A percentile compares a stretch with the other conserved stretches of the same genome.
These are phyloP conservation scores for Candida ponderosae DNA, from an alignment of 805 yeast genomes.

Conservation along the genomic window DNA sequence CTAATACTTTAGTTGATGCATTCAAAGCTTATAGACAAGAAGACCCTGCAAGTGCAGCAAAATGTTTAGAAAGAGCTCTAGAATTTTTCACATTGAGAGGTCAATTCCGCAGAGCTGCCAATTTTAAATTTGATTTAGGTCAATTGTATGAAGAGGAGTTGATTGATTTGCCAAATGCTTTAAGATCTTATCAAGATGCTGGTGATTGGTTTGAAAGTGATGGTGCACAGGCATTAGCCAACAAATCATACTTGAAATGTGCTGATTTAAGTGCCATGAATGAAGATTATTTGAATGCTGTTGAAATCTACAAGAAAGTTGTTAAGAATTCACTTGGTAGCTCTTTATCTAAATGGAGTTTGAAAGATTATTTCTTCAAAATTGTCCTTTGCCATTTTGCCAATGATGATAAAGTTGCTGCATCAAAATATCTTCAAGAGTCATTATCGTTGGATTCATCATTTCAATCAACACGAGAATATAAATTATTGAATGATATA, in stretches of 20 bases:
- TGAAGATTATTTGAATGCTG: conserved; percentile 70
- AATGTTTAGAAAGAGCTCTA: conserved; percentile 69
- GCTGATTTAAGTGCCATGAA: conserved; percentile 81
- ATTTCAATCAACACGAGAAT: conserved; percentile 73
- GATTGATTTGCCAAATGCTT: conserved; percentile 60
- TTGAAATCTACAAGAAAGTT: conserved; percentile 67
- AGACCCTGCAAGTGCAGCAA: conserved; percentile 70
- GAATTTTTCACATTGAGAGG: conserved; percentile 83
- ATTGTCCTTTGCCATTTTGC: conserved; percentile 79
- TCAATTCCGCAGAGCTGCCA: conserved; percentile 94
- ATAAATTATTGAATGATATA: conserved; percentile 54
- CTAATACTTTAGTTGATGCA: conserved; percentile 83
- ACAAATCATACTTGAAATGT: conserved; percentile 79
- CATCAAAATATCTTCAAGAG: conserved; percentile 59
- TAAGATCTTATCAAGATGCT: conserved; percentile 78
- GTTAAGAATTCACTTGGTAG: conserved; percentile 71
- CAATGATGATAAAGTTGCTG: conserved; percentile 80
- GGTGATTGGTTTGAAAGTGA: conserved; percentile 95
- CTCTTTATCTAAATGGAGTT: conserved; percentile 77
- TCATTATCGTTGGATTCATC: conserved; percentile 66
- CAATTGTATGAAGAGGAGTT: conserved; percentile 74
- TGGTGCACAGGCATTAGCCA: conserved; percentile 84
- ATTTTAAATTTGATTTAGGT: conserved; percentile 86
- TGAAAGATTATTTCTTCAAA: conserved; percentile 87
- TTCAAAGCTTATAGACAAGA: conserved; percentile 76